A percentile compares a stretch with the other conserved stretches of the same genome.
Evolutionary conservation across 23 red algal species (phyloP).

Genomic region (Agarophyton chilense): DNA sequence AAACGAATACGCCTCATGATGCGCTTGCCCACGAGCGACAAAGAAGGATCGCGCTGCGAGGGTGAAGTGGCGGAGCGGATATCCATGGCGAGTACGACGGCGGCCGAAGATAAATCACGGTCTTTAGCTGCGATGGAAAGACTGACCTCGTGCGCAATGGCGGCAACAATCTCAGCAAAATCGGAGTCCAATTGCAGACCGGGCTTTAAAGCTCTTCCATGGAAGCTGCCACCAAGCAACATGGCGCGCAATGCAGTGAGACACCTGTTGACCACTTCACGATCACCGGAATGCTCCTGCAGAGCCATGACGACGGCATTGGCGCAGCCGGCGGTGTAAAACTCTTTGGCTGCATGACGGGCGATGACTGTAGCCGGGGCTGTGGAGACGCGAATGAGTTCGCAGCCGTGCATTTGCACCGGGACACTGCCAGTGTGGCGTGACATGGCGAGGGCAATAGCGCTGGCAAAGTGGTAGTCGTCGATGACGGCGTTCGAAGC

Average conservation of each 20-base stretch:
- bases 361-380: conserved; percentile 38
- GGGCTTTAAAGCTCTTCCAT: conserved; percentile 38
- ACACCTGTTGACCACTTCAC: conserved; percentile 36
- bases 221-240: conserved; percentile 36
- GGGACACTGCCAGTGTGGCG: conserved; percentile 10
- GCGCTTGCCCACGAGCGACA: conserved; percentile 25
- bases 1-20: conserved; percentile 45
- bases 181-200: conserved; percentile 46
- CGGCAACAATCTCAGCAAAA: conserved; percentile 40
- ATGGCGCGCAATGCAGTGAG: conserved; percentile 35
- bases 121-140: conserved; percentile 23
- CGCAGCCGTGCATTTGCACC: conserved; percentile 61
- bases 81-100: conserved; percentile 52
- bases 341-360: conserved; percentile 49
- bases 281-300: conserved; percentile 18
- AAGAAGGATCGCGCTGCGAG: not conserved
- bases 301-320: conserved; percentile 45
- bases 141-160: conserved; percentile 20
- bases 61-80: conserved; percentile 20
- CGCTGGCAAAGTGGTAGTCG: conserved; percentile 47
- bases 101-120: conserved; percentile 39
- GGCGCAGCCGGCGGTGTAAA: conserved; percentile 49
- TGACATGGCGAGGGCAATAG: conserved; percentile 48
- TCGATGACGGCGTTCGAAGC: conserved; percentile 34
- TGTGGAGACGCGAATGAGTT: conserved; percentile 49